Evolutionary conservation across 257 asterid species (phyloP).

Genomic region (Salvia hispanica): DNA sequence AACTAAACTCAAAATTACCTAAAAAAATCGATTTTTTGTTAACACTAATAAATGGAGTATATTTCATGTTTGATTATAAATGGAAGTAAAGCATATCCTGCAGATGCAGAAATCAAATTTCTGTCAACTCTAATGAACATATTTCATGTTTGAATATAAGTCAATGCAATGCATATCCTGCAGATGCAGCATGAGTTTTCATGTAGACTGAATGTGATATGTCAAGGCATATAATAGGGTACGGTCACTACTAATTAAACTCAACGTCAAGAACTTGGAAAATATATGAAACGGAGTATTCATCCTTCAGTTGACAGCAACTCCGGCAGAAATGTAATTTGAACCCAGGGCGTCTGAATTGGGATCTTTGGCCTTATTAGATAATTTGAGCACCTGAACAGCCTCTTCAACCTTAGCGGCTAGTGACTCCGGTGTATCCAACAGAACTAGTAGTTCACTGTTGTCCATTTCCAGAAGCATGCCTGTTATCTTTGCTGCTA

Average conservation of each 20-base stretch:
- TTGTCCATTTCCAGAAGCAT: conserved; percentile 97
- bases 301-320: conserved; percentile 49
- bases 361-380: conserved; percentile 48
- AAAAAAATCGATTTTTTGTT: too few species aligned
- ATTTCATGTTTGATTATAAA: too few species aligned
- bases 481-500: conserved; percentile 80
- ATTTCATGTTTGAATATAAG: too few species aligned
- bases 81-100: background rate
- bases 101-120: too few species aligned
- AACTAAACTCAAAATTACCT: too few species aligned
- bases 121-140: too few species aligned
- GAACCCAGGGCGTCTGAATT: conserved; percentile 56
- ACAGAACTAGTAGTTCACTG: conserved; percentile 56
- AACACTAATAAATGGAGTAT: too few species aligned
- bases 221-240: background rate
- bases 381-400: conserved; percentile 60
- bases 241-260: background rate
- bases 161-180: background rate
- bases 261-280: background rate
- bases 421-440: conserved; percentile 76
- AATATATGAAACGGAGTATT: too few species aligned
- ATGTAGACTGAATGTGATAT: background rate
- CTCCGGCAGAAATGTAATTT: conserved; percentile 52
- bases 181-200: background rate
- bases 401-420: conserved; percentile 78